Evolutionary conservation across 148 eudicot genomes (phyloP), one percentile per base, ranked within the genome.

Genomic region (Bassia scoparia): DNA sequence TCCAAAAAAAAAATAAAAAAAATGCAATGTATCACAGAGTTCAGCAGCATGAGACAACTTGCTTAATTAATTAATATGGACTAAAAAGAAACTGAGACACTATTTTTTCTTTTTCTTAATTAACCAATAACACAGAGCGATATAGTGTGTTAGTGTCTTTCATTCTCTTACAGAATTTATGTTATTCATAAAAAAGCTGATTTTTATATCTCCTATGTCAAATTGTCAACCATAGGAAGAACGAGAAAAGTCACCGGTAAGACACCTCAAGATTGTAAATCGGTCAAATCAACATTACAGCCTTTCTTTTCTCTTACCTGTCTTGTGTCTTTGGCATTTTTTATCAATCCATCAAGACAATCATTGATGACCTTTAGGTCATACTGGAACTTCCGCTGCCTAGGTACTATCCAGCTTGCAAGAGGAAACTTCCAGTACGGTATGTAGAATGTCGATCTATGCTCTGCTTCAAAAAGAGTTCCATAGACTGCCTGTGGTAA

Each of bases 381-480:
- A 70, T 72, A 83, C 62, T 83, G 92, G 86, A 96, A 96, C 86
- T 92, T 96, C 46, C 94, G 75, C 82, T 96, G 99, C 77, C 99
- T 81, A 34, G 99, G 97, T 69, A 96, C 96, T 50, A 96, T 63
- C 99, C 99, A 92, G 61, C 84, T 90, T 48, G 99, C 88, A 73
- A 89, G 68, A 71, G 99, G 99, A 78, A 96, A 67, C 76, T 92
- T 96, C 99, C 99, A 96, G 69, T 96, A 92, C 33, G 99, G 97
- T 64, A 96, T 83, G 80, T 96, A 96, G 83, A 95, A 96, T 59
- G 99, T 96, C 10, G 99, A 96, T 38, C 99, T 87, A 82, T 96
- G 99, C 83, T 96, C 99, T 78, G 99, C 99, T 87, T 96, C 99
- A 76, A 85, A 96, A 79, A 96, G 96, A 17, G 99, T 92, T 66